Base-by-base conservation (phyloP, 73 alveolate species). In the Paramecium bursaria region DNA sequence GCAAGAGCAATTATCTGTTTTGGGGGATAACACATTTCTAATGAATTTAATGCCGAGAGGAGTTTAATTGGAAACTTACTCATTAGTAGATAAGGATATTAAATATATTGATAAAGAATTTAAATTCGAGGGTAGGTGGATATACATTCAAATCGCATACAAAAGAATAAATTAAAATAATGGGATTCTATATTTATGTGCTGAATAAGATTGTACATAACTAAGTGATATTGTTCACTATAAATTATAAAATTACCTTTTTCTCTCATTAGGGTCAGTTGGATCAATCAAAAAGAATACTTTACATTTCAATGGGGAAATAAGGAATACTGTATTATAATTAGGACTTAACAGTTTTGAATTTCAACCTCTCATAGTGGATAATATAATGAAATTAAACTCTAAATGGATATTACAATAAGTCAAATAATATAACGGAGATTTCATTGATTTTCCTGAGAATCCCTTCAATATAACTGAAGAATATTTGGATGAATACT, bases 301-400 rank as follows among this genome's bases (percentile, higher is more conserved):
- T 3, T 29, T 17, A 57, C 50, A 57, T n/a, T 57, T 57, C 39
- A 57, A 57, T 30, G 76, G 76, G 17, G 47, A 57, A 17, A 57
- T 57, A 29, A 25, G 31, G 15, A 44, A 57, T 57, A 31, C 76
- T 25, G 31, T 14, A 1, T 14, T 57, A 26, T 57, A 57, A 14
- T 57, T 57, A 17, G 76, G 76, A 0, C 29, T 11, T 39, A 7
- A 39, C 5, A 39, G 49, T 11, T 39, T 39, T 39, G 5, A 7
- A 39, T 11, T 11, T 39, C 11, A 7, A 39, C 11, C 11, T 39
- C n/a, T n/a, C n/a, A n/a, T 39, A 39, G 11, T 39, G 11, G 49
- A 39, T 39, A 39, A 39, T 7, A 39, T 39, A 39, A 39, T 39
- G 49, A 11, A 39, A 11, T 7, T 39, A 39, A 11, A 39, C 5